Conservation (phyloP, 2,329 filamentous ascomycete genomes). For the Exutisphaerella laricina region DNA sequence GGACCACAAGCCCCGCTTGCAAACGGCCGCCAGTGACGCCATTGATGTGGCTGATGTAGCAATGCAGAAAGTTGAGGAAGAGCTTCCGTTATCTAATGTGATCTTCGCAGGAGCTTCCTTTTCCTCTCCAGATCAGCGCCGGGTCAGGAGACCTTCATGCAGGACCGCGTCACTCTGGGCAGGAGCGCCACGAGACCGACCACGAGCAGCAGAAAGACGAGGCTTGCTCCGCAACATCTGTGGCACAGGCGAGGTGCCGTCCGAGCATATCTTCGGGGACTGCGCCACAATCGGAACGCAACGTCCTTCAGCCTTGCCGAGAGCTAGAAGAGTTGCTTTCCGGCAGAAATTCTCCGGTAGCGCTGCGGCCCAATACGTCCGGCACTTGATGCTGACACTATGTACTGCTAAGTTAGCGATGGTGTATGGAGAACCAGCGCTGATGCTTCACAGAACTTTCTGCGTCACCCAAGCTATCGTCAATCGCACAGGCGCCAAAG, state of each 20-base stretch:
- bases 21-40: conserved; percentile 9
- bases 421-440: neutral
- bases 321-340: neutral
- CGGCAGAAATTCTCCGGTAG: conserved; percentile 1
- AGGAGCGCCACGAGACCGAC: conserved; percentile 5
- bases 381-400: neutral
- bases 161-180: conserved; percentile 20
- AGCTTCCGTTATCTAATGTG: conserved; percentile 11
- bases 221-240: neutral
- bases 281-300: conserved; percentile 7
- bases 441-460: conserved; percentile 1
- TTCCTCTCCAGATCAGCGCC: conserved; percentile 12
- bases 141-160: conserved; percentile 14
- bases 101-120: conserved; percentile 11
- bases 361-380: neutral
- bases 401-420: no score
- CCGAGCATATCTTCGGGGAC: neutral
- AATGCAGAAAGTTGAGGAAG: no score
- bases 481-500: conserved; percentile 2
- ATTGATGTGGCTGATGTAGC: conserved; percentile 14
- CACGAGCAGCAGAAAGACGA: neutral
- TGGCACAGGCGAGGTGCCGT: conserved; percentile 1
- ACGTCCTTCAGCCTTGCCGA: conserved; percentile 4
- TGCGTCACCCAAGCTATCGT: neutral
- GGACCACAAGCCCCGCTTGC: neutral